Conservation (phyloP, 1,284 basidiomycete genomes). For the Tetrapyrgos nigripes region DNA sequence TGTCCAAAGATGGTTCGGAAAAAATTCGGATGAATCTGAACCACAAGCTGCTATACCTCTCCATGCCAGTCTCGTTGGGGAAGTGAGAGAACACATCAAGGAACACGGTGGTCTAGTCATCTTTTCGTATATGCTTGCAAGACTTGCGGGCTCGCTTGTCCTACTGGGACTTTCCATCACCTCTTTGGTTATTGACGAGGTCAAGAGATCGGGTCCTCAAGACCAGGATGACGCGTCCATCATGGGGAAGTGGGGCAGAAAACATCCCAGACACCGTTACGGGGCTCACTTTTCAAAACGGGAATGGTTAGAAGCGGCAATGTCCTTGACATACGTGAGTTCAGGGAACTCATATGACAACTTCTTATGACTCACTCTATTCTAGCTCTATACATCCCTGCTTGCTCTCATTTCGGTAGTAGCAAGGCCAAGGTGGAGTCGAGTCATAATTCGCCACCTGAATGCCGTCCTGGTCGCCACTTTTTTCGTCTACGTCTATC, state of each 20-base stretch:
- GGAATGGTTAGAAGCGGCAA: constrained; percentile 37
- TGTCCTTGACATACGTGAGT: constrained; percentile 44
- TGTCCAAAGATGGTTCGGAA: constrained; percentile 1
- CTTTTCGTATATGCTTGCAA: constrained; percentile 41
- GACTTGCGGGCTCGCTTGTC: constrained; percentile 42
- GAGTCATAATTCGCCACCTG: constrained; percentile 36
- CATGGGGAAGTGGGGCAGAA: constrained; percentile 30
- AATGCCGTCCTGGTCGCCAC: constrained; percentile 44
- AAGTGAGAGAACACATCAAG: constrained; percentile 31
- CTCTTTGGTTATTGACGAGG: constrained; percentile 32
- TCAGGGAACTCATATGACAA: not conserved
- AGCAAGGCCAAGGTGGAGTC: constrained; percentile 34
- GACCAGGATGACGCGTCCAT: not conserved
- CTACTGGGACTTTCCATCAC: constrained; percentile 44
- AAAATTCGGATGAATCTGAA: constrained; percentile 10
- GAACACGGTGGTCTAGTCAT: constrained; percentile 36
- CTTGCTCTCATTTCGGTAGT: constrained; percentile 38
- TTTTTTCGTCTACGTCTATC: constrained; percentile 57
- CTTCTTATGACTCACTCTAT: not conserved
- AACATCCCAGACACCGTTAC: constrained; percentile 27
- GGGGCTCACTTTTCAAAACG: constrained; percentile 17
- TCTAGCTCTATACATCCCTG: constrained; percentile 36
- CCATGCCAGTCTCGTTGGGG: constrained; percentile 23
- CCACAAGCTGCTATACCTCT: constrained; percentile 10
- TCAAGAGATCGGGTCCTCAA: constrained; percentile 4